Conservation (phyloP, 768 basidiomycete genomes). For the Suillus decipiens region DNA sequence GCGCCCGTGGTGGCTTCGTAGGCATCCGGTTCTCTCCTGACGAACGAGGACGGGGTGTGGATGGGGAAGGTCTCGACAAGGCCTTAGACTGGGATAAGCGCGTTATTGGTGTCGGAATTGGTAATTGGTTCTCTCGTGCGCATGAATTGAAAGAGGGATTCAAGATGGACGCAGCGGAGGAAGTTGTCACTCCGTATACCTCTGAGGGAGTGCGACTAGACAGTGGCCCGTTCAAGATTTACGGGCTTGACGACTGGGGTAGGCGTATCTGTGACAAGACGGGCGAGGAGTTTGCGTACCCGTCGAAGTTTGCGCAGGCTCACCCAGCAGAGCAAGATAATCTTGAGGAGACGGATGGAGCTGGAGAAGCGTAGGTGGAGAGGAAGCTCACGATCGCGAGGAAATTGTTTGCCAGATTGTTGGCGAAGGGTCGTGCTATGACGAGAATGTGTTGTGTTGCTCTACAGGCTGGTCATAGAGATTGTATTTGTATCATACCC, state of each 20-base stretch:
- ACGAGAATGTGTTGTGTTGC: neutral
- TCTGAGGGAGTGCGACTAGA: neutral
- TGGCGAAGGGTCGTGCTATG: neutral
- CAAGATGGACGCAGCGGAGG: conserved; percentile 18
- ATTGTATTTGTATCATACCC: conserved; percentile 7
- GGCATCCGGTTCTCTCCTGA: conserved; percentile 36
- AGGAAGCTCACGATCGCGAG: neutral
- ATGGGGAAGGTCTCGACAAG: conserved; percentile 39
- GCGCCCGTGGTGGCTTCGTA: conserved; percentile 39
- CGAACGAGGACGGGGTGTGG: conserved; percentile 35
- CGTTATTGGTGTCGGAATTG: conserved; percentile 37
- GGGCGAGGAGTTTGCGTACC: conserved; percentile 24
- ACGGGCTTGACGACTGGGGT: conserved; percentile 27
- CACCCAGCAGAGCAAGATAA: conserved; percentile 25
- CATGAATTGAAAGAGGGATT: conserved; percentile 23
- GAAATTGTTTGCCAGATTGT: neutral
- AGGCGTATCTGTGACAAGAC: conserved; percentile 23
- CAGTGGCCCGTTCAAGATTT: conserved; percentile 24
- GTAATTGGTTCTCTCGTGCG: conserved; percentile 31
- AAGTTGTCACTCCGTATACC: conserved; percentile 14
- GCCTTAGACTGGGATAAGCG: conserved; percentile 34
- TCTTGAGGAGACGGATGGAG: neutral
- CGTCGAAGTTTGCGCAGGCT: conserved; percentile 30
- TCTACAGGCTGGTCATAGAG: neutral
- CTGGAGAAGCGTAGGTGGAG: neutral